phyloP scores from a whole-genome alignment of 2,329 filamentous ascomycete genomes.

The Aplosporella prunicola region DNA sequence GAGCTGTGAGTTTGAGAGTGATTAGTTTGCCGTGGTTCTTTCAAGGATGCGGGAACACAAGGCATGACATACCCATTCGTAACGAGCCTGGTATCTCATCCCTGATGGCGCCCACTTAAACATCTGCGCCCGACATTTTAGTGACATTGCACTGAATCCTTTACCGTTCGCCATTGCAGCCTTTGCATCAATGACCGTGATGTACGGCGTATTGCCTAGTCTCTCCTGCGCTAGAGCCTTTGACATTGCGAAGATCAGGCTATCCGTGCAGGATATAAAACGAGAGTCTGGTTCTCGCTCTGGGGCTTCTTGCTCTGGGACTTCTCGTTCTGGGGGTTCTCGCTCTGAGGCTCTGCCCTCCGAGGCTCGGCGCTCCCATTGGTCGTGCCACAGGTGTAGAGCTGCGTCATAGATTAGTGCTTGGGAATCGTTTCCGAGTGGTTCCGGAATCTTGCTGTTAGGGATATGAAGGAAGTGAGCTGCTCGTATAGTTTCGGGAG shows the following conservation, averaged over 20 bases:
- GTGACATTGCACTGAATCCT: background rate
- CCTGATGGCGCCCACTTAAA: background rate
- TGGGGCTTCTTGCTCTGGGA: no score
- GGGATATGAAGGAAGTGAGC: conserved; percentile 1
- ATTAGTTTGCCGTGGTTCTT: no score
- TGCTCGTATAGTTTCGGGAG: background rate
- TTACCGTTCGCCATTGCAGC: background rate
- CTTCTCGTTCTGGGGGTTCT: no score
- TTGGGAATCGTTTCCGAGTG: background rate
- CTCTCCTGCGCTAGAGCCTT: background rate
- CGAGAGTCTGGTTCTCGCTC: background rate
- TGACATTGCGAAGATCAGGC: background rate
- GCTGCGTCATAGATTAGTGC: background rate
- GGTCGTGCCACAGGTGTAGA: background rate
- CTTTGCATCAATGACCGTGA: background rate
- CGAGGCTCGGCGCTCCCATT: no score
- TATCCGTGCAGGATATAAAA: conserved; percentile 1
- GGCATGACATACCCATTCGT: no score
- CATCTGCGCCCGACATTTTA: background rate
- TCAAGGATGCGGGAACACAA: no score
- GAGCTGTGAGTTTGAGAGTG: no score
- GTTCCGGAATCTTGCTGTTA: background rate
- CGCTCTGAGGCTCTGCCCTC: no score
- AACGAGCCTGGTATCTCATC: background rate
- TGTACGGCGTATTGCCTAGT: background rate